A percentile compares a stretch with the other conserved stretches of the same genome.
phyloP scores from a whole-genome alignment of 2,329 filamentous ascomycete species.

The Scytalidium sp. region DNA sequence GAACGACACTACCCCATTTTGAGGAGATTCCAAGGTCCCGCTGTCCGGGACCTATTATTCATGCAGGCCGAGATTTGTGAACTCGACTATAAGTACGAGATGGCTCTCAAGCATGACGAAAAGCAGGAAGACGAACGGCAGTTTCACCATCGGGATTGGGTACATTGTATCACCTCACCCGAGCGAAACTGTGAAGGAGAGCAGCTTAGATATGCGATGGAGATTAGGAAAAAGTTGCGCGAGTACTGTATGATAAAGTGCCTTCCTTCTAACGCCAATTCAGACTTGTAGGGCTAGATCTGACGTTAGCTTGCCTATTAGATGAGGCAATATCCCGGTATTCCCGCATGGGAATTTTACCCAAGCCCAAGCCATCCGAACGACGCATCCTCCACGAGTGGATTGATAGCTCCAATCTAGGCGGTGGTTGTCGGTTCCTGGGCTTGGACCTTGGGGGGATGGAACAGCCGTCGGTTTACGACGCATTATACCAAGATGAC shows the following conservation, averaged over 20 bases:
- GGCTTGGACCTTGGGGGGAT: background rate
- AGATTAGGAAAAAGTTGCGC: slow-evolving; percentile 10
- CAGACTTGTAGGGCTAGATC: background rate
- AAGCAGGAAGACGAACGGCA: slow-evolving; percentile 2
- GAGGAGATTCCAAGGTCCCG: slow-evolving; percentile 3
- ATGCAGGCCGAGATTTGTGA: slow-evolving; percentile 8
- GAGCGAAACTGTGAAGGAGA: background rate
- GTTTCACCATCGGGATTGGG: slow-evolving; percentile 10
- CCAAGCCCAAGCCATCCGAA: background rate
- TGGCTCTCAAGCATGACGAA: background rate
- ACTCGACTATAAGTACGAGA: slow-evolving; percentile 4
- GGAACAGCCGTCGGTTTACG: background rate
- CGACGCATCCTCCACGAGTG: background rate
- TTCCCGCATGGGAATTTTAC: background rate
- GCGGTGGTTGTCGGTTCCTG: background rate
- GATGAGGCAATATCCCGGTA: background rate
- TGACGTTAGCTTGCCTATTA: no score
- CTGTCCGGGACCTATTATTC: slow-evolving; percentile 9
- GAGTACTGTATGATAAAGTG: slow-evolving; percentile 11
- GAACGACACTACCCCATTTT: slow-evolving; percentile 9
- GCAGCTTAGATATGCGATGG: slow-evolving; percentile 7
- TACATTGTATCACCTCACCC: slow-evolving; percentile 5
- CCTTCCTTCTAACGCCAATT: background rate
- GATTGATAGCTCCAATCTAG: background rate
- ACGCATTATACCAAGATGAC: background rate